A percentile compares a stretch with the other conserved stretches of the same genome.
These are phyloP conservation scores for Akebia trifoliata DNA, from an alignment of 164 flowering plant genomes.

Conservation along the genomic window DNA sequence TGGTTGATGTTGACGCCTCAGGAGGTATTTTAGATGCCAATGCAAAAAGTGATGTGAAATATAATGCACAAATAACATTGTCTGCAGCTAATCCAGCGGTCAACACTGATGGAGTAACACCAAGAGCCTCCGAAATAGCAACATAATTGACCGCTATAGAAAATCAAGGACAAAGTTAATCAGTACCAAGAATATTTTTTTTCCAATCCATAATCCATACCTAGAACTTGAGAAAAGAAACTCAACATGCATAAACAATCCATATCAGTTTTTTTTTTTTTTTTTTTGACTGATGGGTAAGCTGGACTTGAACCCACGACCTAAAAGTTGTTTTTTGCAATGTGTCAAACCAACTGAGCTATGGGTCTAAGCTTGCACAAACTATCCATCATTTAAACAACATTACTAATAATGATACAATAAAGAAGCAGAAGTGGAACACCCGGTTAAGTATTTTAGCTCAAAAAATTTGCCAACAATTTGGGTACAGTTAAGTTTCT, in stretches of 20 bases:
- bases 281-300: no score
- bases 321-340: no score
- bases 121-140: slow-evolving; percentile 79
- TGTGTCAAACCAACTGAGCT: no score
- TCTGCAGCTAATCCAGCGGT: slow-evolving; percentile 95
- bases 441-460: no score
- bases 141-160: slow-evolving; percentile 75
- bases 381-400: no score
- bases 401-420: no score
- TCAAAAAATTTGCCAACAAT: no score
- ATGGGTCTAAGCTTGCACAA: no score
- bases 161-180: slow-evolving; percentile 13
- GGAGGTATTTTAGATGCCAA: slow-evolving; percentile 69
- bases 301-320: no score
- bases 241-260: background rate
- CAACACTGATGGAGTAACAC: slow-evolving; percentile 69
- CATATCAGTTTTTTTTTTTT: no score
- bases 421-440: no score
- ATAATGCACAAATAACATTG: slow-evolving; percentile 80
- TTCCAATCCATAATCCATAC: no score
- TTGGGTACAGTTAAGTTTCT: background rate
- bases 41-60: slow-evolving; percentile 65
- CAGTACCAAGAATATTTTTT: slow-evolving; percentile 1
- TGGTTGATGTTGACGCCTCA: slow-evolving; percentile 42
- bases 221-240: slow-evolving; percentile 1